A percentile compares a stretch with the other conserved stretches of the same genome.
phyloP scores from a whole-genome alignment of 2,329 filamentous ascomycete genomes.

The Balansia obtecta region DNA sequence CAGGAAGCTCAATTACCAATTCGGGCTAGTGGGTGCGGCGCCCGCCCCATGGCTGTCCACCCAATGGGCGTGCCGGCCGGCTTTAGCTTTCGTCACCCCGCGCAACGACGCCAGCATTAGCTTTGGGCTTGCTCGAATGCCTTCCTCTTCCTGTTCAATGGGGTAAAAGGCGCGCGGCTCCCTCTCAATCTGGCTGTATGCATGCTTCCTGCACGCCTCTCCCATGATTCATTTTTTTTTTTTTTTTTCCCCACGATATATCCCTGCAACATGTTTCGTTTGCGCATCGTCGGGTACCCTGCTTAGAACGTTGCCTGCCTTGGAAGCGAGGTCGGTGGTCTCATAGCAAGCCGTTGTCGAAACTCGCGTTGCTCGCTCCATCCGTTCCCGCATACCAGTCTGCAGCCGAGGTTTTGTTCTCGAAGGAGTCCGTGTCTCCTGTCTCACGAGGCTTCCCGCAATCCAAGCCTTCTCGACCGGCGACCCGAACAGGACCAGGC shows the following conservation, averaged over 20 bases:
- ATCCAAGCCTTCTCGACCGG: neutral
- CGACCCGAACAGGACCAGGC: too few species aligned
- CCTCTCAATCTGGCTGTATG: too few species aligned
- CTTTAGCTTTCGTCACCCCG: constrained; percentile 9
- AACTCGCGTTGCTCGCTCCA: neutral
- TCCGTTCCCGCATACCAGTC: neutral
- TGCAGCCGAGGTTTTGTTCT: neutral
- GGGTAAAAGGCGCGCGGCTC: too few species aligned
- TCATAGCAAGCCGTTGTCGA: neutral
- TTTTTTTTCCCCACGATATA: too few species aligned
- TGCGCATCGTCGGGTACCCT: neutral
- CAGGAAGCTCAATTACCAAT: neutral
- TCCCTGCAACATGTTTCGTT: too few species aligned
- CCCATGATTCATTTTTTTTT: too few species aligned
- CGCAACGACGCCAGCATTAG: constrained; percentile 8
- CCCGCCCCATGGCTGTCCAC: neutral
- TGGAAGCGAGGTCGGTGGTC: neutral
- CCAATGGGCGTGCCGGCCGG: neutral
- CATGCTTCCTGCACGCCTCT: too few species aligned
- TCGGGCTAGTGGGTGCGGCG: neutral
- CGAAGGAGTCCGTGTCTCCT: too few species aligned
- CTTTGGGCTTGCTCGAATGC: too few species aligned
- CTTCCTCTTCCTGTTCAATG: too few species aligned
- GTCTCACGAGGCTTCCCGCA: too few species aligned
- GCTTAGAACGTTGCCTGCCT: neutral